Evolutionary conservation across 257 asterid species (phyloP), one percentile per base, ranked within the genome.

Genomic region (Coffea eugenioides): DNA sequence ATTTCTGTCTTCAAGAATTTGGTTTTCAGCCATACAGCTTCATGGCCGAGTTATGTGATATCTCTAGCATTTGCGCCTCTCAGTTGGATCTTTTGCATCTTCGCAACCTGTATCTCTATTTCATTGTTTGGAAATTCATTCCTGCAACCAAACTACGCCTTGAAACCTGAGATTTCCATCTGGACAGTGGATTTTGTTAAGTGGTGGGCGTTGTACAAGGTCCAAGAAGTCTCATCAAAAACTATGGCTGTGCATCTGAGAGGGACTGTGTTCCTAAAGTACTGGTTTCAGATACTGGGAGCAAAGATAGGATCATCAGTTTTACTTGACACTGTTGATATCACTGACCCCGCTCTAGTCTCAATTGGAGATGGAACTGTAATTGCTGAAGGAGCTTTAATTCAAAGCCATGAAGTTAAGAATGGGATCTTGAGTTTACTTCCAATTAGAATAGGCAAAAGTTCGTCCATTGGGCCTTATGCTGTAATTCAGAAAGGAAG

Each of bases 121-220:
- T 86, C 92, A 14, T 25, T 88, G 13, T 83, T 93, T 13, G 97
- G 97, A 56, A 91, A 83, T 45, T 86, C 92, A 45, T 86, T 91
- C 75, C 97, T 93, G 52, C 97, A 91, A 79, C 97, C 93, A 57
- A 93, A 93, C 66, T 93, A 90, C 49, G 89, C 91, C 5, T 71
- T 91, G 71, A 83, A 73, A 49, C 93, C 95, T 46, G 82, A 83
- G 23, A 76, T 81, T 69, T 88, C 97, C 21, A 77, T 91, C 39
- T 91, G 93, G 91, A 90, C 97, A 18, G 14, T 81, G 23, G 93
- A 88, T 76, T 93, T 84, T 64, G 83, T 90, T 67, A 93, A 90
- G 80, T 93, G 97, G 97, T 93, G 96, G 97, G 86, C 97, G 2
- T 85, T 91, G 8, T 91, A 89, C 73, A 93, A 93, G 84, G 95